phyloP scores from a whole-genome alignment of 192 early-diverging fungal genomes.

The Chytriomyces confervae region DNA sequence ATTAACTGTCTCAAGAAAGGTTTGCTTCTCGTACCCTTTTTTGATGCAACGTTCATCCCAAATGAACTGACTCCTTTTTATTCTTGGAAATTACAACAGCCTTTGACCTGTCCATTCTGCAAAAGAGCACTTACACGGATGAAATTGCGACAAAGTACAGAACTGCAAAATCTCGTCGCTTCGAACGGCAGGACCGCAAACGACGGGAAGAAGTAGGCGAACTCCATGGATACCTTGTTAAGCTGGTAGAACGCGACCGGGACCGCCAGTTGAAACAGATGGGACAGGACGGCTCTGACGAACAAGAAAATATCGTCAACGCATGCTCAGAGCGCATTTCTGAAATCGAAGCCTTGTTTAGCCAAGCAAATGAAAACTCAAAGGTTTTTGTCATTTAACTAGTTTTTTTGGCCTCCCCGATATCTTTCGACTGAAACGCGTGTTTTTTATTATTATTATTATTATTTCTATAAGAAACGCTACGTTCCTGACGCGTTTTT shows the following conservation, averaged over 20 bases:
- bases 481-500: slow-evolving; percentile 67
- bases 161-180: slow-evolving; percentile 70
- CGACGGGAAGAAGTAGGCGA: slow-evolving; percentile 64
- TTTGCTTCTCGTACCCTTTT: neutral
- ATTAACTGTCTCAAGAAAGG: slow-evolving; percentile 32
- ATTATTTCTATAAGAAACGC: slow-evolving; percentile 16
- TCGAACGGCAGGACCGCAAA: slow-evolving; percentile 67
- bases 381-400: slow-evolving; percentile 19
- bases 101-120: slow-evolving; percentile 64
- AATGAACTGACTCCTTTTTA: neutral
- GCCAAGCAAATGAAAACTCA: slow-evolving; percentile 56
- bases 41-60: neutral
- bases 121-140: slow-evolving; percentile 62
- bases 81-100: slow-evolving; percentile 34
- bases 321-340: slow-evolving; percentile 29
- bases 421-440: neutral
- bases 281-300: slow-evolving; percentile 25
- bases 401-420: neutral
- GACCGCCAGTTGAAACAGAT: slow-evolving; percentile 41
- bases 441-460: neutral
- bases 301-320: slow-evolving; percentile 40
- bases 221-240: slow-evolving; percentile 63
- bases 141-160: slow-evolving; percentile 68
- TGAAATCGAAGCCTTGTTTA: slow-evolving; percentile 52
- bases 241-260: slow-evolving; percentile 66